Evolutionary conservation across 1,284 basidiomycete species (phyloP).

Genomic region (Uromyces viciae-fabae): DNA sequence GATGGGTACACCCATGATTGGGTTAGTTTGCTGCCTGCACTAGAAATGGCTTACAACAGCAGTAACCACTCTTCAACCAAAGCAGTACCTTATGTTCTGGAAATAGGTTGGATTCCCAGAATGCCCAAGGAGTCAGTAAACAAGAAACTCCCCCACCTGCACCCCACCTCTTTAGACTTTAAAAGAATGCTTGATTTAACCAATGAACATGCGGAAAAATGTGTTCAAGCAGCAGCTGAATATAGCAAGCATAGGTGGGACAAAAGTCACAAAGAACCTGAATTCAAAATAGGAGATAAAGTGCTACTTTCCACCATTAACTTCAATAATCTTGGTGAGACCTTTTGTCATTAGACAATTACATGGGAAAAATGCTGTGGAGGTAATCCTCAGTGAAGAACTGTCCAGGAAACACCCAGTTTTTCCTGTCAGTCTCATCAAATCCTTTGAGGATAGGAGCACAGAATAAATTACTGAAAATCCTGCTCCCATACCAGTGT

Average conservation of each 20-base stretch:
- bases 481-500: too few relatives aligned
- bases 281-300: neutral
- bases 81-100: neutral
- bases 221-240: neutral
- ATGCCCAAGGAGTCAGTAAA: neutral
- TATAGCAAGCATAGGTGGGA: neutral
- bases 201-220: neutral
- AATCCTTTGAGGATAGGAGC: too few relatives aligned
- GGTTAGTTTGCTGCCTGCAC: neutral
- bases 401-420: neutral
- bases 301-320: neutral
- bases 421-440: neutral
- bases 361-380: constrained; percentile 1
- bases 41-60: neutral
- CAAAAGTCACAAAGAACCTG: neutral
- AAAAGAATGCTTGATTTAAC: neutral
- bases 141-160: neutral
- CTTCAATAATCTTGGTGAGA: neutral
- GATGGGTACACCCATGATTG: constrained; percentile 26
- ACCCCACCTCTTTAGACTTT: neutral
- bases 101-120: neutral
- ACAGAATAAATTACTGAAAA: too few relatives aligned
- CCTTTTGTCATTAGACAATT: neutral
- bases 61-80: neutral
- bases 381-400: neutral